Evolutionary conservation across 139 green algal genomes (phyloP).

Genomic region (Coccomyxa sp.): DNA sequence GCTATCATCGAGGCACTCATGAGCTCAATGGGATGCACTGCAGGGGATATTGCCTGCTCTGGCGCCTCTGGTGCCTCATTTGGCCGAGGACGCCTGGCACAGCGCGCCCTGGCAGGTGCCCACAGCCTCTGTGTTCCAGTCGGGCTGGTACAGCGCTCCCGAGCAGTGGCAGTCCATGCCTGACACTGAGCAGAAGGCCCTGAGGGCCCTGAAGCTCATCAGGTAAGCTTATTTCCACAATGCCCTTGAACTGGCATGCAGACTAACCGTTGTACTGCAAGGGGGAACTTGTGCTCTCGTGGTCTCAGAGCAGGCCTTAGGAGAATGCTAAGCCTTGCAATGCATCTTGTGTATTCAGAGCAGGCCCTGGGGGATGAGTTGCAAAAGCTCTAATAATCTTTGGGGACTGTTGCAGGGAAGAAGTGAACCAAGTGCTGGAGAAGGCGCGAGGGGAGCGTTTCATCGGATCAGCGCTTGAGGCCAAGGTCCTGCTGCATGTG

Average conservation of each 20-base stretch:
- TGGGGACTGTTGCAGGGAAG: background rate
- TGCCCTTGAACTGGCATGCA: no score
- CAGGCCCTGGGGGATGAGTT: no score
- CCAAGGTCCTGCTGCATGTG: slow-evolving; percentile 62
- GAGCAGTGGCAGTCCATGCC: slow-evolving; percentile 1
- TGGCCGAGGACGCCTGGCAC: slow-evolving; percentile 96
- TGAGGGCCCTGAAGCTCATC: background rate
- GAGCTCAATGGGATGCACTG: no score
- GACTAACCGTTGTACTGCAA: no score
- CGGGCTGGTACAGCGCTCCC: slow-evolving; percentile 6
- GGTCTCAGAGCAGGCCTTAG: no score
- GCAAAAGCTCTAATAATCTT: no score
- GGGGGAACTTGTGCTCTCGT: no score
- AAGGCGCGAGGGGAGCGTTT: slow-evolving; percentile 60
- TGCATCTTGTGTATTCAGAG: no score
- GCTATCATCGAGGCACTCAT: no score
- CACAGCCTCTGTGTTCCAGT: slow-evolving; percentile 70
- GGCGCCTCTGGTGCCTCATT: slow-evolving; percentile 87
- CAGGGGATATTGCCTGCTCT: slow-evolving; percentile 54
- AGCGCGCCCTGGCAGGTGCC: slow-evolving; percentile 49
- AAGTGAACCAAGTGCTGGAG: slow-evolving; percentile 59
- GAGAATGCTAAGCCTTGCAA: no score
- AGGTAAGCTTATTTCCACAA: background rate
- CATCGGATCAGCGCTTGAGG: slow-evolving; percentile 78
- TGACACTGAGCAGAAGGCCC: background rate